Evolutionary conservation across 2,329 filamentous ascomycete species (phyloP).

Genomic region (Aspergillus transmontanensis): DNA sequence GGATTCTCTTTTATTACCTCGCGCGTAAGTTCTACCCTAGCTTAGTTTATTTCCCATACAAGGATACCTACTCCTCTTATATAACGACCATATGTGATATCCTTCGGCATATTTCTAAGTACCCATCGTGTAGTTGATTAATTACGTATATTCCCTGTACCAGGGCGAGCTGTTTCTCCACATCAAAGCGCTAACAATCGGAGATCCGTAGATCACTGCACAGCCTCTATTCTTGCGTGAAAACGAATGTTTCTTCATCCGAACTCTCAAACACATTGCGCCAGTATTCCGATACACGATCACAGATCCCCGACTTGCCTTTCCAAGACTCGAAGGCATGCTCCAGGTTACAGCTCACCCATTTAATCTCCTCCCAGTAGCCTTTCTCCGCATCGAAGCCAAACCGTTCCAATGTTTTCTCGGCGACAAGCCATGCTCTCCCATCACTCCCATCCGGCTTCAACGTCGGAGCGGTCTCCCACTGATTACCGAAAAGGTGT

Average conservation of each 20-base stretch:
- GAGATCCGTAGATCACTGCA: neutral
- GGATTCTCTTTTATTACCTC: too few species aligned
- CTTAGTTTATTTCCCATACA: too few species aligned
- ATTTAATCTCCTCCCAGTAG: constrained; percentile 46
- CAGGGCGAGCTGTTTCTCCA: too few species aligned
- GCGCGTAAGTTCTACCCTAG: too few species aligned
- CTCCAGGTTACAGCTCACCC: constrained; percentile 42
- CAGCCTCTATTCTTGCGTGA: neutral
- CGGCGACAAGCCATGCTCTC: constrained; percentile 40
- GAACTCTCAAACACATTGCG: constrained; percentile 36
- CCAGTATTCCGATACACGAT: constrained; percentile 37
- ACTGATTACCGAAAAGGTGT: constrained; percentile 40
- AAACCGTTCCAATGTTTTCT: constrained; percentile 37
- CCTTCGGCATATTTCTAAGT: too few species aligned
- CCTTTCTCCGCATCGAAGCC: constrained; percentile 42
- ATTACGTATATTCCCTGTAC: neutral
- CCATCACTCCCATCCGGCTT: constrained; percentile 38
- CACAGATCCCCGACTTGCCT: constrained; percentile 32
- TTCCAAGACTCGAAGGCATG: constrained; percentile 37
- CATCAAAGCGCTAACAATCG: too few species aligned
- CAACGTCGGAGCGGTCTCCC: constrained; percentile 40
- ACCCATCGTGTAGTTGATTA: neutral
- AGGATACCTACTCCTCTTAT: too few species aligned
- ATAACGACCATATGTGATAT: too few species aligned
- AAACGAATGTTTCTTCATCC: constrained; percentile 30